These are phyloP conservation scores for Fonticula alba DNA, from an alignment of 78 protist species.

Conservation along the genomic window DNA sequence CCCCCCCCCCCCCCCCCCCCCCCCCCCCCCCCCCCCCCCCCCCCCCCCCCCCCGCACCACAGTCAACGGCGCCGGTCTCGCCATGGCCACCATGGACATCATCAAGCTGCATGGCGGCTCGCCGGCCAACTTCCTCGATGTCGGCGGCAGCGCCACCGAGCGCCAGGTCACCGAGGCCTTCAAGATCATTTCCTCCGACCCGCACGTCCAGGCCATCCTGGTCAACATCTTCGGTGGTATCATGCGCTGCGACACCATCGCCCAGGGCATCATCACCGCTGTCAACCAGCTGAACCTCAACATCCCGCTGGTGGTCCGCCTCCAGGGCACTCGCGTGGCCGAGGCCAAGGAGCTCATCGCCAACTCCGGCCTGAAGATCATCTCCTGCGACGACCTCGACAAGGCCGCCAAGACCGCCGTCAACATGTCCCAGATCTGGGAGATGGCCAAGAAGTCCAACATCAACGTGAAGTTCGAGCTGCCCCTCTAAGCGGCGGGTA, in stretches of 20 bases:
- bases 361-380: constrained; percentile 36
- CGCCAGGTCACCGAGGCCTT: constrained; percentile 78
- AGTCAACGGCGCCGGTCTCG: constrained; percentile 98
- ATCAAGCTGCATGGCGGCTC: constrained; percentile 72
- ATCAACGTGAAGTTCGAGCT: constrained; percentile 23
- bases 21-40: no score
- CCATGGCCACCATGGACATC: constrained; percentile 98
- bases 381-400: constrained; percentile 52
- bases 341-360: constrained; percentile 49
- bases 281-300: constrained; percentile 24
- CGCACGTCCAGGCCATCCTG: constrained; percentile 53
- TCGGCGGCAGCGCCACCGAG: constrained; percentile 87
- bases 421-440: constrained; percentile 27
- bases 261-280: constrained; percentile 73
- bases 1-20: no score
- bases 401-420: constrained; percentile 68
- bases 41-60: not conserved
- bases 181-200: constrained; percentile 58
- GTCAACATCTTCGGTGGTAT: constrained; percentile 90
- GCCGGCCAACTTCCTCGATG: constrained; percentile 97
- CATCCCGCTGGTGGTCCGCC: constrained; percentile 61
- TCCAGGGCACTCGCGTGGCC: constrained; percentile 66
- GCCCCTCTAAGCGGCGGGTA: constrained; percentile 34
- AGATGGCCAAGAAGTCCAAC: constrained; percentile 2
- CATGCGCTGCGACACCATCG: constrained; percentile 72